Percentiles rank a stretch among this genome's conserved stretches.
These are phyloP conservation scores for Daldinia grandis DNA, from an alignment of 495 filamentous ascomycete genomes.

Conservation along the genomic window DNA sequence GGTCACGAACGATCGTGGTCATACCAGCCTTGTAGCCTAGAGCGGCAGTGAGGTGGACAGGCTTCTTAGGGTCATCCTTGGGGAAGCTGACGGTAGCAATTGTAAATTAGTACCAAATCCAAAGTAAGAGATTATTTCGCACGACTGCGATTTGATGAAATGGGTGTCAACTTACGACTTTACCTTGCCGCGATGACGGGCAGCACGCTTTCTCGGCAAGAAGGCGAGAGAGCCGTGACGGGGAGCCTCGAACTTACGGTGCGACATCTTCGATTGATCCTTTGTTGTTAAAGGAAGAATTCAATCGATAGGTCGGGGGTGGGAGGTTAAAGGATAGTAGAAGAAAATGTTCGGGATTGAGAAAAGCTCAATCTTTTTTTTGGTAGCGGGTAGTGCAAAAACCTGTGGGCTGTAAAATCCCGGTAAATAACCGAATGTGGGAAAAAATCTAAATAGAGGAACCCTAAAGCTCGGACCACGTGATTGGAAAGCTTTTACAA, in stretches of 20 bases:
- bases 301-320: slow-evolving; percentile 43
- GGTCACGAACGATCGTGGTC: slow-evolving; percentile 99
- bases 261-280: slow-evolving; percentile 63
- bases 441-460: slow-evolving; percentile 7
- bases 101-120: slow-evolving; percentile 24
- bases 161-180: slow-evolving; percentile 76
- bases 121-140: not conserved
- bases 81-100: slow-evolving; percentile 71
- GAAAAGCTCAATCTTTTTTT: slow-evolving; percentile 30
- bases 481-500: not conserved
- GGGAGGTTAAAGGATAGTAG: slow-evolving; percentile 8
- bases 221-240: slow-evolving; percentile 98
- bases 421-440: slow-evolving; percentile 45
- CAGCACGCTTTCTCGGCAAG: slow-evolving; percentile 95
- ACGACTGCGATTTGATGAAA: slow-evolving; percentile 5
- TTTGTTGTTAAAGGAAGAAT: slow-evolving; percentile 44
- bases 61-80: slow-evolving; percentile 99
- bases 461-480: slow-evolving; percentile 33
- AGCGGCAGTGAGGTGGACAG: slow-evolving; percentile 96
- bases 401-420: slow-evolving; percentile 38
- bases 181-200: slow-evolving; percentile 96
- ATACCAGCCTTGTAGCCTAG: slow-evolving; percentile 99
- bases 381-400: slow-evolving; percentile 21
- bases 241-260: slow-evolving; percentile 88
- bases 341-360: slow-evolving; percentile 38